A percentile compares a stretch with the other conserved stretches of the same genome.
Conservation (phyloP, 371 early-diverging fungal species). For the Mucor circinelloides region DNA sequence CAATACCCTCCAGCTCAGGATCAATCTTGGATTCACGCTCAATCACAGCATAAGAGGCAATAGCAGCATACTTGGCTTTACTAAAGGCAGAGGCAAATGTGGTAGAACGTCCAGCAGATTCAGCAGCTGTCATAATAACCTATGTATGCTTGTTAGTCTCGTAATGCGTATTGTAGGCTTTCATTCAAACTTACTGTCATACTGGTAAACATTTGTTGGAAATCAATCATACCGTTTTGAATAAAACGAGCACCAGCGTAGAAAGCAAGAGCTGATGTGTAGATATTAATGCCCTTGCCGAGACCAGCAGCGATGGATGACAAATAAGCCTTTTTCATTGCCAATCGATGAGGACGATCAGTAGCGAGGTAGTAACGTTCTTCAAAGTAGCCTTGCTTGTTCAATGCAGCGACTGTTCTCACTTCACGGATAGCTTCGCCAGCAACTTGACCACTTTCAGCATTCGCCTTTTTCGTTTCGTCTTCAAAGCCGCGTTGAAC, state of each 20-base stretch:
- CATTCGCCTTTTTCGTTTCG: slow-evolving; percentile 59
- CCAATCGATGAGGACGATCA: slow-evolving; percentile 64
- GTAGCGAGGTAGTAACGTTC: slow-evolving; percentile 59
- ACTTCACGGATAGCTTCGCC: slow-evolving; percentile 80
- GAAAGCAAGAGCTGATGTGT: slow-evolving; percentile 60
- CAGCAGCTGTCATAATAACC: slow-evolving; percentile 69
- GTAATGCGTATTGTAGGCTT: background rate
- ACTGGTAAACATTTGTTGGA: slow-evolving; percentile 57
- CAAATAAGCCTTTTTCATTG: slow-evolving; percentile 56
- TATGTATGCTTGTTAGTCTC: background rate
- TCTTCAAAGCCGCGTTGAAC: slow-evolving; percentile 47
- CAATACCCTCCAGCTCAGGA: slow-evolving; percentile 62
- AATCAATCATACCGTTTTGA: slow-evolving; percentile 26
- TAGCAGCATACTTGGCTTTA: slow-evolving; percentile 82
- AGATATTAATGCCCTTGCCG: slow-evolving; percentile 63
- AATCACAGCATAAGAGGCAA: slow-evolving; percentile 70
- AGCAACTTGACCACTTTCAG: slow-evolving; percentile 67
- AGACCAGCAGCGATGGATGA: slow-evolving; percentile 66
- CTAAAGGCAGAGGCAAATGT: slow-evolving; percentile 62
- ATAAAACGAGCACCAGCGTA: slow-evolving; percentile 59
- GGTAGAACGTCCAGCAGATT: slow-evolving; percentile 63
- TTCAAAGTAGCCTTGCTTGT: slow-evolving; percentile 70
- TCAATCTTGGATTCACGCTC: slow-evolving; percentile 76
- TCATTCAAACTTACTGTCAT: slow-evolving; percentile 45
- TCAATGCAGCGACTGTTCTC: slow-evolving; percentile 78